Percentiles rank a stretch among this genome's conserved stretches.
Conservation (phyloP, 352 stramenopile species). For the Phytophthora cajani region DNA sequence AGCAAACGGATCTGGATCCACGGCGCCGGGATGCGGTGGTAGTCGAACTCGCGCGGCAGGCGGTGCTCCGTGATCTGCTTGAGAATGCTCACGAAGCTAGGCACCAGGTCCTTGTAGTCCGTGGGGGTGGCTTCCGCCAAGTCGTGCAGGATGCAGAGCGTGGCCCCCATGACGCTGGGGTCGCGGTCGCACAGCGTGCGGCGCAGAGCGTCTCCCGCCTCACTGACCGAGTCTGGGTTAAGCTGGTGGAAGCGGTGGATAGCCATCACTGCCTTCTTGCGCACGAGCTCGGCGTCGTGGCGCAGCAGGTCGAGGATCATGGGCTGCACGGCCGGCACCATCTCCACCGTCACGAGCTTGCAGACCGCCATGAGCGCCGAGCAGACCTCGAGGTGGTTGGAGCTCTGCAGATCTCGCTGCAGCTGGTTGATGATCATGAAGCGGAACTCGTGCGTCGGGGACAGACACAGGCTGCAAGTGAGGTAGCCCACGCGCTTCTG, state of each 20-base stretch:
- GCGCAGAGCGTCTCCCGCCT: constrained; percentile 93
- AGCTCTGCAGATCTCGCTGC: constrained; percentile 93
- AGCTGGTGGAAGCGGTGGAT: constrained; percentile 99
- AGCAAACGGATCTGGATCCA: constrained; percentile 99
- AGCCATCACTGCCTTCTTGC: constrained; percentile 99
- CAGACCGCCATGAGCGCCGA: constrained; percentile 96
- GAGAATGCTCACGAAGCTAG: constrained; percentile 98
- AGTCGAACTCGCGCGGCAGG: constrained; percentile 98
- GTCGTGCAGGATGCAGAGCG: constrained; percentile 94
- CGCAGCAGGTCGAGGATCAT: constrained; percentile 96
- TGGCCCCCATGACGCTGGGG: constrained; percentile 98
- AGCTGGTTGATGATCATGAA: constrained; percentile 99
- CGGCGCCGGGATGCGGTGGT: constrained; percentile 98
- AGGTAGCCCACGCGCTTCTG: constrained; percentile 99
- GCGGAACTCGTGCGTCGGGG: constrained; percentile 98
- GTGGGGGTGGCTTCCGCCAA: constrained; percentile 89
- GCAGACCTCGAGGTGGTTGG: constrained; percentile 94
- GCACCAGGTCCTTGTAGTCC: constrained; percentile 99
- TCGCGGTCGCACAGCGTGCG: constrained; percentile 98
- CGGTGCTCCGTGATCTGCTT: constrained; percentile 99
- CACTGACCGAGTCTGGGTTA: constrained; percentile 91
- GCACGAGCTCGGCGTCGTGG: constrained; percentile 97
- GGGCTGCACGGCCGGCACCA: constrained; percentile 96
- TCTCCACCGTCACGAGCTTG: constrained; percentile 97
- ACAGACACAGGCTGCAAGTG: constrained; percentile 94